Conservation (phyloP, 495 filamentous ascomycete species). For the Bacidia gigantensis region DNA sequence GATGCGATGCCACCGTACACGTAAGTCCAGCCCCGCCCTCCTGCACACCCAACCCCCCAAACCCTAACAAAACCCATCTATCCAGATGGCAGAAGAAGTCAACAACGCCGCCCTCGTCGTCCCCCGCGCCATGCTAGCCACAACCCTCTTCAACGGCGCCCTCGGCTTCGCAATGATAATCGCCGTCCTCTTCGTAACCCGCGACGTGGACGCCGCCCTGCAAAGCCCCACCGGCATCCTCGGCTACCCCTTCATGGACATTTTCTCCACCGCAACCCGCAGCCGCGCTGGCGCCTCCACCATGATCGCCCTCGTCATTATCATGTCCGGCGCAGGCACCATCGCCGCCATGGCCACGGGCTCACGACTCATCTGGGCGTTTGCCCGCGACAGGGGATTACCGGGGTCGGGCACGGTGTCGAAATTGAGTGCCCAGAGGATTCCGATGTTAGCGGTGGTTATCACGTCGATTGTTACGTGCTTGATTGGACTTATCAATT, state of each 20-base stretch:
- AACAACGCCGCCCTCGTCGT: conserved; percentile 31
- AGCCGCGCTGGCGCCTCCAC: conserved; percentile 28
- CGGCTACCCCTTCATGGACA: conserved; percentile 37
- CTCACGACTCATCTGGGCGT: conserved; percentile 42
- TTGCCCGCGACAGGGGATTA: conserved; percentile 39
- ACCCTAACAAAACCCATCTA: neutral
- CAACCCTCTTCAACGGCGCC: conserved; percentile 34
- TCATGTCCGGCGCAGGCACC: conserved; percentile 28
- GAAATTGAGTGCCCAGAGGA: conserved; percentile 27
- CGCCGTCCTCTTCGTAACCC: conserved; percentile 34
- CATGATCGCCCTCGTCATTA: conserved; percentile 32
- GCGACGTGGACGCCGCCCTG: conserved; percentile 29
- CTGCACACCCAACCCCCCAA: neutral
- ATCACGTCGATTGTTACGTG: conserved; percentile 24
- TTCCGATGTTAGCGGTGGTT: conserved; percentile 30
- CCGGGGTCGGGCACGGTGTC: conserved; percentile 31
- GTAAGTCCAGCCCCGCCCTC: conserved; percentile 21
- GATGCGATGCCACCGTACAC: conserved; percentile 29
- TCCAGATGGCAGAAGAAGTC: conserved; percentile 44
- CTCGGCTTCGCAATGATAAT: conserved; percentile 38
- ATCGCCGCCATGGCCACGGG: conserved; percentile 35
- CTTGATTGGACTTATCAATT: conserved; percentile 33
- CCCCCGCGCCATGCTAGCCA: conserved; percentile 33
- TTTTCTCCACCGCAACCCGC: conserved; percentile 33
- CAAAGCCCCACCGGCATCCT: conserved; percentile 27